Base-by-base conservation (phyloP, 2,329 filamentous ascomycete genomes). In the Fusarium mangiferae region DNA sequence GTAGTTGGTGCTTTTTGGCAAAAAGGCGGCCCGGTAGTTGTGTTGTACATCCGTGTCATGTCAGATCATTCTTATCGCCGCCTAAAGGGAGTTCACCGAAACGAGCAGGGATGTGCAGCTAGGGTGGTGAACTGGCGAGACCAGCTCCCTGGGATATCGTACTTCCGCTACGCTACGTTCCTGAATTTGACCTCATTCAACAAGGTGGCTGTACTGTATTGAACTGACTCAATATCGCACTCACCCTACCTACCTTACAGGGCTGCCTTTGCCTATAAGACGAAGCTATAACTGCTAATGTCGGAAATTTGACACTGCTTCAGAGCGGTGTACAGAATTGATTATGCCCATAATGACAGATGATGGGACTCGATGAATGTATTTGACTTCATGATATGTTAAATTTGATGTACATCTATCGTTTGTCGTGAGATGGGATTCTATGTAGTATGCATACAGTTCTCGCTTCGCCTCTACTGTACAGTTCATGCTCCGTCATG, bases 21-120 rank as follows among this genome's bases (percentile, higher is more conserved):
- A 66, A 68, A 61, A 60, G 72, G 68, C 62, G 73, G 73, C 44
- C 64, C 67, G 69, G 76, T 76, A 78, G 73, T 78, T 77, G 57
- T 33, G 56, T 48, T 59, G 49, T 63, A 63, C 30, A 24, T 39
- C 45, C 42, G 45, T 68, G 65, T 46, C 70, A 77, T 66, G 68
- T 78, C 76, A 78, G 76, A 78, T 78, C 76, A 78, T 78, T 68
- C 76, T 78, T 78, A 78, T 78, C 76, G 76, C 62, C 57, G 45
- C 57, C 54, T 73, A 57, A 72, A 68, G 57, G 62, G 71, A 71
- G 69, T 57, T 62, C 62, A 51, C 71, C 71, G 70, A 72, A 73
- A 58, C 45, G 24, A 64, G 39, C 66, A 73, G 56, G 71, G 71
- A 60, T 73, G 38, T 38, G 38, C 54, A 44, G n/a, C 66, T 55